phyloP scores from a whole-genome alignment of 805 yeast species.

The Yarrowia bubula region DNA sequence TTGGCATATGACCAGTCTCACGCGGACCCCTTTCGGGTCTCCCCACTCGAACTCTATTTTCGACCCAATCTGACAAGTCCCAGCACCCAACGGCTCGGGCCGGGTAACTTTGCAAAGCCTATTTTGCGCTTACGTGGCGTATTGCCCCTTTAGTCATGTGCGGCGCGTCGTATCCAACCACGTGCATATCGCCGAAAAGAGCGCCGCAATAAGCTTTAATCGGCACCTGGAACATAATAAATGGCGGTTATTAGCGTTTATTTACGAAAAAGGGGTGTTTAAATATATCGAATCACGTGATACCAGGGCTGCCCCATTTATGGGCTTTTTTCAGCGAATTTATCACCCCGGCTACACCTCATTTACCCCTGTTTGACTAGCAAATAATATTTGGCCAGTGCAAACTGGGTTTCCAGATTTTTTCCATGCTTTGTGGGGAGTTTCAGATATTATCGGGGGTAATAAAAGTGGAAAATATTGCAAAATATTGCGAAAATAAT shows the following conservation, averaged over 20 bases:
- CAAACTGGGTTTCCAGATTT: neutral
- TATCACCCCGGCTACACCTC: neutral
- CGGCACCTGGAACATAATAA: neutral
- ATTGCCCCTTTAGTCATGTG: constrained; percentile 17
- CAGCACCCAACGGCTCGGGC: neutral
- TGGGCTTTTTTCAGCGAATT: neutral
- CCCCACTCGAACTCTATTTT: neutral
- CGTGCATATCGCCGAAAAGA: constrained; percentile 4
- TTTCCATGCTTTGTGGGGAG: too few species aligned
- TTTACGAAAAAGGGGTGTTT: neutral
- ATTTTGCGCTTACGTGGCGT: constrained; percentile 18
- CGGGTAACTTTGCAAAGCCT: neutral
- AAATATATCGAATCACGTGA: neutral
- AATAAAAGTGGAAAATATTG: too few species aligned
- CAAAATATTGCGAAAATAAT: too few species aligned
- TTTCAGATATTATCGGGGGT: too few species aligned
- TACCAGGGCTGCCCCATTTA: too few species aligned
- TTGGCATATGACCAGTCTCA: neutral
- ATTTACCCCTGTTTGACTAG: neutral
- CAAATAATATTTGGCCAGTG: neutral
- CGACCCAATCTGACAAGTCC: neutral
- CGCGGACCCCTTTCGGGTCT: neutral
- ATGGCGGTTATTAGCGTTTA: neutral
- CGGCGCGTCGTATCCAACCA: constrained; percentile 19
- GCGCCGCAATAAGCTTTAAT: neutral